phyloP scores from a whole-genome alignment of 2,329 filamentous ascomycete genomes.

The Akanthomyces uredinophilus region DNA sequence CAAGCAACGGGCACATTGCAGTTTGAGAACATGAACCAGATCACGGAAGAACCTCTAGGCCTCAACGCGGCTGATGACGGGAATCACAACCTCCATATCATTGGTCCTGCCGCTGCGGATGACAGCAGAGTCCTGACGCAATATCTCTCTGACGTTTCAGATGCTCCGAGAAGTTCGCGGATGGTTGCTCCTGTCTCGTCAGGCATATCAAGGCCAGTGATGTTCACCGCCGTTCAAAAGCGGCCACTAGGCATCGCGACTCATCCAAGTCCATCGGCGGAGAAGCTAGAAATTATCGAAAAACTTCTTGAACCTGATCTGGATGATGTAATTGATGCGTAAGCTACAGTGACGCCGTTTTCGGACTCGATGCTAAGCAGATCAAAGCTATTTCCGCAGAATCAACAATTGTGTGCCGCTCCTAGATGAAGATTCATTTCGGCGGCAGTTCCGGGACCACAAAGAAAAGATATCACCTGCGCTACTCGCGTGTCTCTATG shows the following conservation, averaged over 20 bases:
- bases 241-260: conserved; percentile 38
- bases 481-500: conserved; percentile 52
- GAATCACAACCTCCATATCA: conserved; percentile 46
- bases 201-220: conserved; percentile 32
- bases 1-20: background rate
- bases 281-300: conserved; percentile 51
- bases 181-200: conserved; percentile 28
- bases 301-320: conserved; percentile 53
- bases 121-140: conserved; percentile 58
- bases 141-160: conserved; percentile 40
- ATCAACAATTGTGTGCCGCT: conserved; percentile 58
- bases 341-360: conserved; percentile 18
- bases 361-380: background rate
- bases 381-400: conserved; percentile 45
- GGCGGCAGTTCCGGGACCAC: conserved; percentile 39
- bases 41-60: background rate
- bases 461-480: conserved; percentile 50
- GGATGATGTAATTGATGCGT: conserved; percentile 46
- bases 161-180: conserved; percentile 24
- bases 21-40: fast-evolving
- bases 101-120: conserved; percentile 54
- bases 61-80: conserved; percentile 31
- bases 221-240: conserved; percentile 43
- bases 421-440: conserved; percentile 50
- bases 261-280: conserved; percentile 34